Conservation (phyloP, 345 rosid species). For the Boechera retrofracta region DNA sequence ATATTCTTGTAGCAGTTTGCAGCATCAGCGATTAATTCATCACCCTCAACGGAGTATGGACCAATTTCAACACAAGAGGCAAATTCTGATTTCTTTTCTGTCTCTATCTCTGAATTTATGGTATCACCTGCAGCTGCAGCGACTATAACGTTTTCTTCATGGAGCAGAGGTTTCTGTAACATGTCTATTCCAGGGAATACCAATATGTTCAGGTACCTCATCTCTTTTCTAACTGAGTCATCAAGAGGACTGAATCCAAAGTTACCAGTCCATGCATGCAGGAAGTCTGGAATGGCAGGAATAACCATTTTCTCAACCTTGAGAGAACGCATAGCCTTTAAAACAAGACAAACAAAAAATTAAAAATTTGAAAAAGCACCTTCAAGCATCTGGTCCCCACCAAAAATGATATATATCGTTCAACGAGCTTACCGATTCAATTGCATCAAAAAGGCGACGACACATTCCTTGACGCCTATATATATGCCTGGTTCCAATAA, state of each 20-base stretch:
- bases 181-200: conserved; percentile 45
- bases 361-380: conserved; percentile 1
- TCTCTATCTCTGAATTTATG: conserved; percentile 20
- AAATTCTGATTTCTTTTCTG: conserved; percentile 34
- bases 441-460: conserved; percentile 46
- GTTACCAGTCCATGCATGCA: conserved; percentile 47
- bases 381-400: neutral
- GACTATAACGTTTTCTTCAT: conserved; percentile 15
- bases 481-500: conserved; percentile 50
- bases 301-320: conserved; percentile 49
- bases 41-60: conserved; percentile 17
- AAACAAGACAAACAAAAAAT: conserved; percentile 23
- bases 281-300: conserved; percentile 49
- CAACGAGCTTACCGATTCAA: conserved; percentile 40
- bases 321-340: conserved; percentile 43
- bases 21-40: conserved; percentile 23
- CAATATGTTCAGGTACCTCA: conserved; percentile 43
- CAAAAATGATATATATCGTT: conserved; percentile 1
- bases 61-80: conserved; percentile 21
- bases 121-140: conserved; percentile 30
- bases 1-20: conserved; percentile 32
- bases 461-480: conserved; percentile 51
- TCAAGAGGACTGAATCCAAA: conserved; percentile 43
- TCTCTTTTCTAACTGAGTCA: conserved; percentile 41
- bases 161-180: conserved; percentile 44